Base-by-base conservation (phyloP, 164 flowering plant species). In the Brasenia schreberi region DNA sequence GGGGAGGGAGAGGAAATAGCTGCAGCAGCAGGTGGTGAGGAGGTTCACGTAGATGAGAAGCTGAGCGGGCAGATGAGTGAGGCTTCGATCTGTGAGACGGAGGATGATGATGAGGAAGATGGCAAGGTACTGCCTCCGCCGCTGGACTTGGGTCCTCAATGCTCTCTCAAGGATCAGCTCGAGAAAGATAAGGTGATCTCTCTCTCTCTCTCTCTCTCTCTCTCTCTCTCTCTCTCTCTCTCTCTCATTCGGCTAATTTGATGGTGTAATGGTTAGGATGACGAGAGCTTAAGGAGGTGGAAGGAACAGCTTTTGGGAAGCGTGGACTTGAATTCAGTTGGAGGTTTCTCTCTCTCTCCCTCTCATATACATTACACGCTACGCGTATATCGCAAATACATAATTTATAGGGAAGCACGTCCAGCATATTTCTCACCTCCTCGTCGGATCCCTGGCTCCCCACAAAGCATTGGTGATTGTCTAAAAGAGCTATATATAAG, bases 171-270 rank as follows among this genome's bases (percentile, higher is more conserved):
- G 65, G 87, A 87, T 62, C 89, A 86, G 45, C 69, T 85, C 49
- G 96, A 89, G 74, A 86, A 80, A 73, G 97, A 89, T 66, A 91
- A 89, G 87, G 97, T 33, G 39, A 33, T 33, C 39, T 33, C 39
- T 33, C 39, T 33, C 27, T 23, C 2, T 23, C 39, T 33, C 39
- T 33, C 39, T 33, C 39, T 33, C 27, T 23, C 27, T 23, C 27
- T 33, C 39, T 33, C 39, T 33, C 39, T 33, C 67, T 6, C 39
- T 11, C 16, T 42, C 60, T 2, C 27, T 23, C 27, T 23, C 27
- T 23, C 27, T 23, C 27, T 0, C 2, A 2, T 23, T 23, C 27
- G 1, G 27, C 27, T 23, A 23, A 23, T 23, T 23, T 23, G 39
- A 33, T 33, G 39, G 39, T 33, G 39, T 3, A 33, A 33, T 18